These are phyloP conservation scores for Dipteronia sinensis DNA, from an alignment of 345 rosid genomes.

Conservation along the genomic window DNA sequence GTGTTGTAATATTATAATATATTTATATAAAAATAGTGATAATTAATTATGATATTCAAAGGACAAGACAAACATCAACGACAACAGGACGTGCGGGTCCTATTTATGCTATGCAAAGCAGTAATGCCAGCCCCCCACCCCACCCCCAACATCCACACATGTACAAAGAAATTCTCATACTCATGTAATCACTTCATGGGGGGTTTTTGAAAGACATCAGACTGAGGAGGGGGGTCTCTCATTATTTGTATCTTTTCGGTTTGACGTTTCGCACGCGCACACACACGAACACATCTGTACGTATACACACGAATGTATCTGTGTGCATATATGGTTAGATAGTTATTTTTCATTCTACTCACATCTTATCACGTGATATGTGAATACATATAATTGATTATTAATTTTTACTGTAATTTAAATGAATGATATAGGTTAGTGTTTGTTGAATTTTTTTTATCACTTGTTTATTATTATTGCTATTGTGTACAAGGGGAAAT, in stretches of 20 bases:
- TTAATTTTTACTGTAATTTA: too few relatives aligned
- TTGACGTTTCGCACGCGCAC: conserved; percentile 15
- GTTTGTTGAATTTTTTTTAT: background rate
- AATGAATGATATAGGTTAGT: too few relatives aligned
- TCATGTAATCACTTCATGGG: conserved; percentile 14
- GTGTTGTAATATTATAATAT: background rate
- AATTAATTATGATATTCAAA: background rate
- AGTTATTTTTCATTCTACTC: too few relatives aligned
- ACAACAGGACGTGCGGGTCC: conserved; percentile 18
- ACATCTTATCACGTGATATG: too few relatives aligned
- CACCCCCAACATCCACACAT: background rate
- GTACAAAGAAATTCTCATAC: conserved; percentile 5
- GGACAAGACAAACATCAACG: conserved; percentile 17
- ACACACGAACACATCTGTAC: background rate
- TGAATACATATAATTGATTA: background rate
- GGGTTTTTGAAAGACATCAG: conserved; percentile 17
- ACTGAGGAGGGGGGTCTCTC: background rate
- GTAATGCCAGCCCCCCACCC: background rate
- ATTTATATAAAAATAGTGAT: background rate
- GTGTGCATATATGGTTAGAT: too few relatives aligned
- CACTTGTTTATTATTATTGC: background rate
- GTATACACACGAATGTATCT: too few relatives aligned
- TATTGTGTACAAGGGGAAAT: background rate
- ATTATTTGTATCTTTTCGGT: conserved; percentile 14
- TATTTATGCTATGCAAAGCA: conserved; percentile 15